Conservation (phyloP, 495 filamentous ascomycete genomes). For the Acidiella bohemica region DNA sequence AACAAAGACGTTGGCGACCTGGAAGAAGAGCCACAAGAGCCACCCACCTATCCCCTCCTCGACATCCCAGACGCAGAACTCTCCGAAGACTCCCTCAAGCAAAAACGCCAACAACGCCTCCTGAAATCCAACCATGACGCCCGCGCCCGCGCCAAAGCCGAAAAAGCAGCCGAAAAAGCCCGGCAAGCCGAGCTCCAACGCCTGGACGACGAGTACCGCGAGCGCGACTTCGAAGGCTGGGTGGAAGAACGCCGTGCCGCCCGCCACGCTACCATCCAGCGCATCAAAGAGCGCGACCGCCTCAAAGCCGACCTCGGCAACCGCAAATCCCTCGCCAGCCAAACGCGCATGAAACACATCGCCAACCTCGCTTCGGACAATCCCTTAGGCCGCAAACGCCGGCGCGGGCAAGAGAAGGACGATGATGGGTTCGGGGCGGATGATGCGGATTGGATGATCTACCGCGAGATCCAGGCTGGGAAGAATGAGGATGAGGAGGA, state of each 20-base stretch:
- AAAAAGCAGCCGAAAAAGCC: conserved; percentile 84
- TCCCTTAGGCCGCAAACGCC: conserved; percentile 63
- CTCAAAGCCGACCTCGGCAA: conserved; percentile 88
- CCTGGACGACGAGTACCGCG: conserved; percentile 66
- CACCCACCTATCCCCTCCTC: conserved; percentile 71
- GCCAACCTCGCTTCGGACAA: conserved; percentile 89
- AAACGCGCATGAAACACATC: conserved; percentile 96
- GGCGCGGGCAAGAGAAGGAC: conserved; percentile 57
- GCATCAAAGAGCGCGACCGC: conserved; percentile 83
- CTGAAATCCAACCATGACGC: conserved; percentile 92
- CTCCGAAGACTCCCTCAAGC: conserved; percentile 76
- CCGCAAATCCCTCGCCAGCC: conserved; percentile 85
- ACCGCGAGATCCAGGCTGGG: conserved; percentile 75
- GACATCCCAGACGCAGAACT: conserved; percentile 84
- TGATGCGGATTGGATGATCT: conserved; percentile 95
- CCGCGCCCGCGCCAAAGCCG: conserved; percentile 75
- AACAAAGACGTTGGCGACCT: conserved; percentile 86
- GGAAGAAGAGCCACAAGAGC: conserved; percentile 58
- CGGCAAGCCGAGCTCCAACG: conserved; percentile 69
- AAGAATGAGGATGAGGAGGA: conserved; percentile 67
- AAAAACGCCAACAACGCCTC: conserved; percentile 80
- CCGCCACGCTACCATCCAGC: conserved; percentile 57
- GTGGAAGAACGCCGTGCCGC: conserved; percentile 63
- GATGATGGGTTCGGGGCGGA: conserved; percentile 96
- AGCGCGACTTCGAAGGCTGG: conserved; percentile 79